Conservation (phyloP, 2,329 filamentous ascomycete species). For the Ophiostoma pallidulum region DNA sequence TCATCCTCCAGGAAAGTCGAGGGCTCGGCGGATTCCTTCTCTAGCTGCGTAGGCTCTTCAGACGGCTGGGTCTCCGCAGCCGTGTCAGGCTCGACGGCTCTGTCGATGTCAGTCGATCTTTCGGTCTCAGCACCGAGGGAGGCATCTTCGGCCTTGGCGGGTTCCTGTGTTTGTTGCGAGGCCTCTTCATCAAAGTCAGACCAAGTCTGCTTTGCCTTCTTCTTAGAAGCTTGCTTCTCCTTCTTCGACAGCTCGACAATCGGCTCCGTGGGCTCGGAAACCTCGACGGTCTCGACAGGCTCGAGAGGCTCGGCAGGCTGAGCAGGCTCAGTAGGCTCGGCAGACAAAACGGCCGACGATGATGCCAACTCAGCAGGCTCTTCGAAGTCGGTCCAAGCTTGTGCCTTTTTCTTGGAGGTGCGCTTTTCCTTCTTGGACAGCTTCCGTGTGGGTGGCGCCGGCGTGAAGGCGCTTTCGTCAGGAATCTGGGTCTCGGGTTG, state of each 20-base stretch:
- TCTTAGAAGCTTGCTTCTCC: neutral
- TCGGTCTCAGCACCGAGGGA: neutral
- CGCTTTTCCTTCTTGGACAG: conserved; percentile 3
- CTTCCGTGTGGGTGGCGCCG: neutral
- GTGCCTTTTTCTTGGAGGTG: neutral
- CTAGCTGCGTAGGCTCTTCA: too few species aligned
- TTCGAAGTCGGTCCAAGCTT: neutral
- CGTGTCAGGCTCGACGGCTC: neutral
- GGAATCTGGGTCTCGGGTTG: too few species aligned
- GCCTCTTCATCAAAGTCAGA: neutral
- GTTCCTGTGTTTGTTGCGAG: neutral
- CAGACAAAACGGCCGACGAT: too few species aligned
- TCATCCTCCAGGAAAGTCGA: too few species aligned
- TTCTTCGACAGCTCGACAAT: conserved; percentile 1
- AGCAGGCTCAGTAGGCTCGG: neutral
- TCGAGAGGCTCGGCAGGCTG: too few species aligned
- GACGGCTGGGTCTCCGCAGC: neutral
- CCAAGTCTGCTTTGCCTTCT: neutral
- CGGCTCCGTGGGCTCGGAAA: neutral
- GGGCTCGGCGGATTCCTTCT: too few species aligned
- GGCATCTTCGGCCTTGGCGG: neutral
- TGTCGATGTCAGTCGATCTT: too few species aligned
- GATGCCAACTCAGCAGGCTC: neutral
- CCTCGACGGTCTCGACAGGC: too few species aligned
- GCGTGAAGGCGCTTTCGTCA: neutral